These are phyloP conservation scores for Galerina sulciceps DNA, from an alignment of 768 basidiomycete genomes.

Conservation along the genomic window DNA sequence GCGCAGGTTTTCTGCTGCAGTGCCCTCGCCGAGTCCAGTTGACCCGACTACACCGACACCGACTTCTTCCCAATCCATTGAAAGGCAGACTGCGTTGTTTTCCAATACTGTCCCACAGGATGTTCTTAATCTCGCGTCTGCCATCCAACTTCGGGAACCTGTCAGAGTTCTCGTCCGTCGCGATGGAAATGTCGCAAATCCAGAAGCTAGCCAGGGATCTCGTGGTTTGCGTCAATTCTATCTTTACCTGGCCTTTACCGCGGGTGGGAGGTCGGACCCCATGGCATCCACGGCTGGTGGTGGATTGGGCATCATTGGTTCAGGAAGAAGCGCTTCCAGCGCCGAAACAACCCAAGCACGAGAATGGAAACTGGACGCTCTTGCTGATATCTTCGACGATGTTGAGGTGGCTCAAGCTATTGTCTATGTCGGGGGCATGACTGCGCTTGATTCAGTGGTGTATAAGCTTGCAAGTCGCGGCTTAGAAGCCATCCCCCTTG, in stretches of 20 bases:
- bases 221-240: slow-evolving; percentile 94
- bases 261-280: slow-evolving; percentile 73
- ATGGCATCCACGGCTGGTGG: slow-evolving; percentile 45
- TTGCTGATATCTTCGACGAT: slow-evolving; percentile 90
- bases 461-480: slow-evolving; percentile 88
- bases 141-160: slow-evolving; percentile 93
- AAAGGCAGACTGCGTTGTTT: slow-evolving; percentile 93
- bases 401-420: slow-evolving; percentile 80
- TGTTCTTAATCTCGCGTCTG: slow-evolving; percentile 92
- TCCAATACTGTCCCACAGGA: slow-evolving; percentile 99
- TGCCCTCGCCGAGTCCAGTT: slow-evolving; percentile 48
- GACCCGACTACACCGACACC: slow-evolving; percentile 21
- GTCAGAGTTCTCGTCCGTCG: slow-evolving; percentile 97
- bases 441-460: slow-evolving; percentile 83
- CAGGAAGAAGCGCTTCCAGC: slow-evolving; percentile 80
- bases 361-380: slow-evolving; percentile 94
- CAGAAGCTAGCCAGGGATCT: slow-evolving; percentile 68
- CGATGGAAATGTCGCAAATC: slow-evolving; percentile 80
- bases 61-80: slow-evolving; percentile 47
- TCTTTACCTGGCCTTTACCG: slow-evolving; percentile 93
- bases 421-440: slow-evolving; percentile 89
- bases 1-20: slow-evolving; percentile 65
- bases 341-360: slow-evolving; percentile 85
- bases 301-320: slow-evolving; percentile 90
- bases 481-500: slow-evolving; percentile 87